These are phyloP conservation scores for Blattamonas nauphoetae DNA, from an alignment of 78 protist genomes.

Conservation along the genomic window DNA sequence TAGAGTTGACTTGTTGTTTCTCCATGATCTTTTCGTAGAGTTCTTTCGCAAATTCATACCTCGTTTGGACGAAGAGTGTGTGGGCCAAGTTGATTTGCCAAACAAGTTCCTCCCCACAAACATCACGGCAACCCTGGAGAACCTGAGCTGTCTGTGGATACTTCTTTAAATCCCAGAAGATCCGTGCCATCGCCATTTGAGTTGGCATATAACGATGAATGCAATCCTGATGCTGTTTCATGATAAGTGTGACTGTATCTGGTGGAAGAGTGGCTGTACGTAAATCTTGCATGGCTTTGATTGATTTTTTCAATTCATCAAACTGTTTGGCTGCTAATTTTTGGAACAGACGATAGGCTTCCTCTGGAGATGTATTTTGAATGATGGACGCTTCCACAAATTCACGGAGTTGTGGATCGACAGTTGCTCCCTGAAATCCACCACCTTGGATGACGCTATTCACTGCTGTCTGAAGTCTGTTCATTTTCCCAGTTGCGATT, in stretches of 20 bases:
- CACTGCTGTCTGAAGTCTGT: no score
- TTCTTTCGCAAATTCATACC: slow-evolving; percentile 53
- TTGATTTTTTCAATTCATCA: background rate
- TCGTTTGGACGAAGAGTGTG: slow-evolving; percentile 51
- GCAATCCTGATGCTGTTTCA: background rate
- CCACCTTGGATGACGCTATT: background rate
- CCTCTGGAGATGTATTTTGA: slow-evolving; percentile 42
- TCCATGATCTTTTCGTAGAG: slow-evolving; percentile 60
- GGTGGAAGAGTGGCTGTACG: background rate
- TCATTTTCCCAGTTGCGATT: background rate
- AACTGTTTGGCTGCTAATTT: background rate
- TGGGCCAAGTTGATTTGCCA: slow-evolving; percentile 72
- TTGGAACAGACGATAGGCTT: slow-evolving; percentile 21
- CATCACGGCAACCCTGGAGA: slow-evolving; percentile 52
- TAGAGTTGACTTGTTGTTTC: slow-evolving; percentile 10
- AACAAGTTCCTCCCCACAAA: slow-evolving; percentile 55
- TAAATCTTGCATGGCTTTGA: background rate
- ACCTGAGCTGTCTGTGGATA: slow-evolving; percentile 41
- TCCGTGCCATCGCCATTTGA: slow-evolving; percentile 60
- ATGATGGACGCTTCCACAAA: background rate
- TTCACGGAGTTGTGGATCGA: slow-evolving; percentile 4
- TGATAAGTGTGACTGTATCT: background rate
- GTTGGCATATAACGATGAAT: slow-evolving; percentile 34
- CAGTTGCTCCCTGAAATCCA: background rate
- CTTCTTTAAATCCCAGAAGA: slow-evolving; percentile 64